These are phyloP conservation scores for Acacia pycnantha DNA, from an alignment of 331 rosid species.

Conservation along the genomic window DNA sequence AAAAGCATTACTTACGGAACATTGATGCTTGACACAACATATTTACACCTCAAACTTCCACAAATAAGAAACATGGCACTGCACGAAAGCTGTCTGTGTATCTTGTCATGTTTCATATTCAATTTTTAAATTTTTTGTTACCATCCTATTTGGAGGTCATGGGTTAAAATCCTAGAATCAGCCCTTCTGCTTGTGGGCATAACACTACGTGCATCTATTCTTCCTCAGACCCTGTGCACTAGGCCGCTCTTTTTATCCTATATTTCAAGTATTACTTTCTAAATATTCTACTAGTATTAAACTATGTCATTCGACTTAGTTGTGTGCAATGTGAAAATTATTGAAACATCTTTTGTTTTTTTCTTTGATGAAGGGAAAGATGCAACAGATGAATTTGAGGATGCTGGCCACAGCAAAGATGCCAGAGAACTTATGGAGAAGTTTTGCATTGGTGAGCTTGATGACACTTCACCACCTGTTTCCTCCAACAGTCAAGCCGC, in stretches of 20 bases:
- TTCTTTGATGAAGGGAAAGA: slow-evolving; percentile 56
- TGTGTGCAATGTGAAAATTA: not conserved
- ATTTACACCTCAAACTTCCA: not conserved
- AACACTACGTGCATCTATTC: too few relatives aligned
- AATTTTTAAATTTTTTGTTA: not conserved
- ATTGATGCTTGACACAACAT: not conserved
- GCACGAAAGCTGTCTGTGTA: not conserved
- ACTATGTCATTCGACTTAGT: not conserved
- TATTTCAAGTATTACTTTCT: not conserved
- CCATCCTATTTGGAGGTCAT: too few relatives aligned
- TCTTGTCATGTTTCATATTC: not conserved
- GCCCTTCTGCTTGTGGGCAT: too few relatives aligned
- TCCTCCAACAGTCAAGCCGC: slow-evolving; percentile 29
- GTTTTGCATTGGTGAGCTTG: slow-evolving; percentile 72
- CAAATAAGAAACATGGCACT: not conserved
- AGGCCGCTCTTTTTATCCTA: too few relatives aligned
- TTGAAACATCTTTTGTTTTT: slow-evolving; percentile 23
- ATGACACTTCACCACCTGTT: slow-evolving; percentile 46
- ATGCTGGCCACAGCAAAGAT: slow-evolving; percentile 79
- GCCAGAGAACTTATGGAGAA: slow-evolving; percentile 73
- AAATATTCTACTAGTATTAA: too few relatives aligned
- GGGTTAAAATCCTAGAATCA: too few relatives aligned
- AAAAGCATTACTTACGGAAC: not conserved
- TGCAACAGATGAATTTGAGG: slow-evolving; percentile 92
- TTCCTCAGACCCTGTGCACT: too few relatives aligned